Evolutionary conservation across 2,329 filamentous ascomycete genomes (phyloP).

Genomic region (Dothideomycetes sp.): DNA sequence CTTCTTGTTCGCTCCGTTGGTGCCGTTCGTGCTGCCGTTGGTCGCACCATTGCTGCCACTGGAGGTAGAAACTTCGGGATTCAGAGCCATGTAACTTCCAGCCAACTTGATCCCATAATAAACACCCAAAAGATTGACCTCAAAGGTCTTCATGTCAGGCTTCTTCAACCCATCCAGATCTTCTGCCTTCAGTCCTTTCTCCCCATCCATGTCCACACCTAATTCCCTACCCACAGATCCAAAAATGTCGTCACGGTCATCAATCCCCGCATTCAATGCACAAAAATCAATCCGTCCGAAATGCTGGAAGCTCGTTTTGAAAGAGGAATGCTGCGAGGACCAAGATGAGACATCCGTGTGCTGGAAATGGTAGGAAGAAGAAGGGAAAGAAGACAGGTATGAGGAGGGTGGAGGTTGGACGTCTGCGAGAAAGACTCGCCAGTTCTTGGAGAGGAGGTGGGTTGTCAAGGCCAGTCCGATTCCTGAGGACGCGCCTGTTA

Average conservation of each 20-base stretch:
- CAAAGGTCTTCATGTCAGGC: slow-evolving; percentile 27
- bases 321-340: slow-evolving; percentile 20
- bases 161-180: slow-evolving; percentile 20
- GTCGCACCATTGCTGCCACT: background rate
- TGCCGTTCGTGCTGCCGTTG: background rate
- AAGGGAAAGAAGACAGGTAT: slow-evolving; percentile 11
- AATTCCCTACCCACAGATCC: too few relatives aligned
- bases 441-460: slow-evolving; percentile 31
- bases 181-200: too few relatives aligned
- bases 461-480: slow-evolving; percentile 37
- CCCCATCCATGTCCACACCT: too few relatives aligned
- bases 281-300: slow-evolving; percentile 24
- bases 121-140: slow-evolving; percentile 26
- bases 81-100: slow-evolving; percentile 28
- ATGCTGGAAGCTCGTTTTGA: slow-evolving; percentile 18
- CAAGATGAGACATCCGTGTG: slow-evolving; percentile 26
- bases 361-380: slow-evolving; percentile 25
- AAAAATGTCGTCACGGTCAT: slow-evolving; percentile 29
- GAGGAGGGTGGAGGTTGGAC: slow-evolving; percentile 29
- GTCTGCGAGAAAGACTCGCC: slow-evolving; percentile 37
- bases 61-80: slow-evolving; percentile 12
- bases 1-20: slow-evolving; percentile 15
- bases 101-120: slow-evolving; percentile 32
- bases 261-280: slow-evolving; percentile 28
- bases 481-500: slow-evolving; percentile 38